These are phyloP conservation scores for Elsinoe arachidis DNA, from an alignment of 2,329 filamentous ascomycete genomes.

Conservation along the genomic window DNA sequence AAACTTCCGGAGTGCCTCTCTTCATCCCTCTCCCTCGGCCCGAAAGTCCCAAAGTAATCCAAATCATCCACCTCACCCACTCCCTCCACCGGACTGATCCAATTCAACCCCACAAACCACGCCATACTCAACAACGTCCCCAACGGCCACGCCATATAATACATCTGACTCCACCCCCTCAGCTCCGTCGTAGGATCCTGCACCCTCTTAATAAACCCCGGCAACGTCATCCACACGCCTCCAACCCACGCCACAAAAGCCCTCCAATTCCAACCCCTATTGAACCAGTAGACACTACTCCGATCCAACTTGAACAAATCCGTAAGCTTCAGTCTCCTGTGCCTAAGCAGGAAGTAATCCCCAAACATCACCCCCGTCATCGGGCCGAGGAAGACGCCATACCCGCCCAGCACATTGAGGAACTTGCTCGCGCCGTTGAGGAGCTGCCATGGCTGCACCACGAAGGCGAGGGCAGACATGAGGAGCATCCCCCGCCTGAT, in stretches of 20 bases:
- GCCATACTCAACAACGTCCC: slow-evolving; percentile 6
- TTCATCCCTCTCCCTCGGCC: not conserved
- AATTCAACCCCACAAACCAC: slow-evolving; percentile 3
- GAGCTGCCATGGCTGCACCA: slow-evolving; percentile 32
- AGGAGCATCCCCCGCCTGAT: slow-evolving; percentile 9
- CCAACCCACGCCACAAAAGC: slow-evolving; percentile 18
- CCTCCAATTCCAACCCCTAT: slow-evolving; percentile 18
- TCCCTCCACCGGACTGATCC: not conserved
- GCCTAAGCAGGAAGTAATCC: slow-evolving; percentile 32
- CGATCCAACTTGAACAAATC: slow-evolving; percentile 18
- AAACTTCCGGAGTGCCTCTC: not conserved
- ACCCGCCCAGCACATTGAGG: slow-evolving; percentile 35
- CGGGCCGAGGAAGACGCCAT: slow-evolving; percentile 35
- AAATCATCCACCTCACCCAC: slow-evolving; percentile 1
- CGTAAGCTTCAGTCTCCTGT: slow-evolving; percentile 15
- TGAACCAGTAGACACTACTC: slow-evolving; percentile 19
- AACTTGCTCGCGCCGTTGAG: slow-evolving; percentile 33
- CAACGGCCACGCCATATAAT: slow-evolving; percentile 10
- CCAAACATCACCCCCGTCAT: slow-evolving; percentile 32
- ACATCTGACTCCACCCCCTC: slow-evolving; percentile 1
- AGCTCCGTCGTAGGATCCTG: not conserved
- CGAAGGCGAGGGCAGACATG: not conserved
- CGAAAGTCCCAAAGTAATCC: slow-evolving; percentile 11
- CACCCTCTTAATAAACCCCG: slow-evolving; percentile 1
- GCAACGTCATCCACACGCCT: slow-evolving; percentile 5